Base-by-base conservation (phyloP, 1,284 basidiomycete species). In the Ganoderma multipileum region DNA sequence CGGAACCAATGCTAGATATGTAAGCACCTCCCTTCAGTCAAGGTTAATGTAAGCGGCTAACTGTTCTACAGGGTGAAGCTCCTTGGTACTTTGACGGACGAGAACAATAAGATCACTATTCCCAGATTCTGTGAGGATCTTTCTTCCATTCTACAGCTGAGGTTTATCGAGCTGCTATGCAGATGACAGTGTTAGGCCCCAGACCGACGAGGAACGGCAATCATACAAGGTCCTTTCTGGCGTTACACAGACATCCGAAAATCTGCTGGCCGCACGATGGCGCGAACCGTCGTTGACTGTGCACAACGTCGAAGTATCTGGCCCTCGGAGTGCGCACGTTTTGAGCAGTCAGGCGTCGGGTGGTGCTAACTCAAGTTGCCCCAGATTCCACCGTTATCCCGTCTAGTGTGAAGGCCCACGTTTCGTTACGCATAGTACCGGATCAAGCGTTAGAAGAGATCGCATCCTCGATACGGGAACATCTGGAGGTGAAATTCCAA, bases 1-100 rank as follows among this genome's bases (percentile, higher is more conserved):
- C 84, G 4, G 97, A 98, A 80, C 96, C 96, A 0, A 97, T 98
- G 94, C 85, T 92, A 63, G 96, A 98, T 77, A 95, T 97, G 93
- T 94, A 75, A 70, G 86, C 20, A 39, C 12, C 2, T 12, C 3
- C 39, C 23, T 41, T 26, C 14, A 12, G 7, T 28, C n/a, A 42
- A 20, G 12, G 39, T 16, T 42, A 12, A 18, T 16, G 26, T n/a
- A 8, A 39, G 3, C 14, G 8, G 26, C 23, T 52, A 3, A 64
- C 11, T 47, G 68, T 71, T 66, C 55, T 65, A 65, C 69, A 94
- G 95, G 89, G 85, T 98, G 38, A 90, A 91, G 59, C 82, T 98
- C 6, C 85, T 99, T 9, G 87, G 91, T 0, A 91, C 87, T 0
- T 81, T 99, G 20, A 90, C 89, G 0, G 88, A 91, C 70, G 81